Evolutionary conservation across 495 filamentous ascomycete species (phyloP).

Genomic region (Penicillium egyptiacum): DNA sequence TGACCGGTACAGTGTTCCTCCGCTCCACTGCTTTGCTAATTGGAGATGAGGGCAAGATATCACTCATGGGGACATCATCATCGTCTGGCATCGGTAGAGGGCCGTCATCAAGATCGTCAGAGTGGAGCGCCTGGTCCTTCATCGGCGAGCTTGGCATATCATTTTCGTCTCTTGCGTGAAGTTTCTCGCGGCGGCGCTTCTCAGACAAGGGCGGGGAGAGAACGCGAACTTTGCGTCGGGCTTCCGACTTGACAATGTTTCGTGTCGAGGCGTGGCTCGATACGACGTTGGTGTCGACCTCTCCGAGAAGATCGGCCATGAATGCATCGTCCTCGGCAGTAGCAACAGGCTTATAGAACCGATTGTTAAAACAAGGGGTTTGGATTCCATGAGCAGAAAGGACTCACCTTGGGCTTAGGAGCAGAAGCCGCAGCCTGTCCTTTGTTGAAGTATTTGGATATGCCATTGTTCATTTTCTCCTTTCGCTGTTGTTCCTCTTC

Average conservation of each 20-base stretch:
- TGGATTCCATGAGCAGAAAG: neutral
- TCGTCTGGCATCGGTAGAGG: slow-evolving; percentile 46
- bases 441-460: slow-evolving; percentile 89
- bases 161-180: slow-evolving; percentile 46
- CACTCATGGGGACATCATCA: slow-evolving; percentile 80
- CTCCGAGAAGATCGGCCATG: slow-evolving; percentile 77
- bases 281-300: slow-evolving; percentile 83
- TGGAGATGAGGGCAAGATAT: slow-evolving; percentile 84
- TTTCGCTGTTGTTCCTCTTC: slow-evolving; percentile 86
- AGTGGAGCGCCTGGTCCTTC: slow-evolving; percentile 39
- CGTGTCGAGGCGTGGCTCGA: slow-evolving; percentile 53
- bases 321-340: slow-evolving; percentile 88
- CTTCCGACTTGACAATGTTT: slow-evolving; percentile 67
- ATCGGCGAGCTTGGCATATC: slow-evolving; percentile 32
- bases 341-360: slow-evolving; percentile 38
- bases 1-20: slow-evolving; percentile 58
- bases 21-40: slow-evolving; percentile 76
- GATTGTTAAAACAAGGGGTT: slow-evolving; percentile 5
- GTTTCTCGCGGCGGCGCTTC: slow-evolving; percentile 46
- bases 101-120: slow-evolving; percentile 56
- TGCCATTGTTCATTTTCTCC: slow-evolving; percentile 84
- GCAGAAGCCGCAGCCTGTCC: slow-evolving; percentile 59
- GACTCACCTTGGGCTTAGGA: slow-evolving; percentile 74
- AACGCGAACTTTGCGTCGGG: slow-evolving; percentile 73
- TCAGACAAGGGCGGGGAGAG: slow-evolving; percentile 70